Conservation (phyloP, 306 rosid species). For the Vigna radiata region DNA sequence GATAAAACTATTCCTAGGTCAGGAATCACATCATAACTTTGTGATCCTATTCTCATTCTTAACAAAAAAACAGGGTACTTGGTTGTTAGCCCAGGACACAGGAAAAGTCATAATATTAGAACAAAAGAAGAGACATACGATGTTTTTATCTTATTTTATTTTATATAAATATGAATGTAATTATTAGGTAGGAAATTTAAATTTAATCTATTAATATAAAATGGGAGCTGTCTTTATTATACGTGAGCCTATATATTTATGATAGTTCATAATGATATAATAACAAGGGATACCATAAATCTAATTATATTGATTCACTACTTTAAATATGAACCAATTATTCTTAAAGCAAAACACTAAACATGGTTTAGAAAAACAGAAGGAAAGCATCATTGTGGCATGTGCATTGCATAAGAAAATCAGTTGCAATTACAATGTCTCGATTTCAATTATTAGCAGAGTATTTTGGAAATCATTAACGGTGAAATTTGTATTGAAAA, state of each 20-base stretch:
- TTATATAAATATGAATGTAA: no score
- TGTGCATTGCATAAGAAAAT: not conserved
- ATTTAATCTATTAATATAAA: no score
- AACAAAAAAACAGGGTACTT: not conserved
- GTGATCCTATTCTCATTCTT: not conserved
- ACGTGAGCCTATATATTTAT: no score
- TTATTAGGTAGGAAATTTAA: no score
- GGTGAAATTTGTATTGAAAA: not conserved
- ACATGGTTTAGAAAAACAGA: not conserved
- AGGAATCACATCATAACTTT: not conserved
- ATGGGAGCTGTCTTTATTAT: no score
- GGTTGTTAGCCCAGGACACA: not conserved
- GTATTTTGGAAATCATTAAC: not conserved
- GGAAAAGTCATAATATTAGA: not conserved
- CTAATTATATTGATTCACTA: no score
- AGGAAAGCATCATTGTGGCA: not conserved
- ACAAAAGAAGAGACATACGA: no score
- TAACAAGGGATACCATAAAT: no score
- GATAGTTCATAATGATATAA: no score
- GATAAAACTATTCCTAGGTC: not conserved
- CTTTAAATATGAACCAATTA: not conserved
- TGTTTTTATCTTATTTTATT: no score
- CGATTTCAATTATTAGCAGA: constrained; percentile 14
- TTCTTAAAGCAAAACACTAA: not conserved
- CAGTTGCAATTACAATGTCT: not conserved